These are phyloP conservation scores for Russula lepida DNA, from an alignment of 768 basidiomycete genomes.

Conservation along the genomic window DNA sequence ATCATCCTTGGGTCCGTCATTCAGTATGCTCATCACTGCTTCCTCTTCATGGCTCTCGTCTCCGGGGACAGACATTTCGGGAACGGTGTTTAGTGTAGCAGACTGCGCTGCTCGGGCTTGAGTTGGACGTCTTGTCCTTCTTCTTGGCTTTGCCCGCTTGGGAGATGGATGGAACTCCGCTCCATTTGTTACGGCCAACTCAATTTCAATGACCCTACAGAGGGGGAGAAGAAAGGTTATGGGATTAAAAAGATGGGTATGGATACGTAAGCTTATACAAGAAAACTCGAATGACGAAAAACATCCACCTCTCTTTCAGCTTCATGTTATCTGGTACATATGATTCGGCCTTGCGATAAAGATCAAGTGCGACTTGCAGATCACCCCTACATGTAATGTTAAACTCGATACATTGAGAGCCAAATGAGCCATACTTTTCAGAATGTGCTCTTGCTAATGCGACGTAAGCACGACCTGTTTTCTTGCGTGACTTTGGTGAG, in stretches of 20 bases:
- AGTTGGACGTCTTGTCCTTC: constrained; percentile 24
- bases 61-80: background rate
- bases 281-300: constrained; percentile 59
- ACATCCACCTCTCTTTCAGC: constrained; percentile 80
- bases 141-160: constrained; percentile 36
- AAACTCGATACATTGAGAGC: background rate
- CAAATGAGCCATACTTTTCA: constrained; percentile 49
- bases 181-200: constrained; percentile 64
- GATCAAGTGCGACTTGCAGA: constrained; percentile 67
- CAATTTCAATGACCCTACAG: constrained; percentile 71
- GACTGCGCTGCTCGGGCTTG: background rate
- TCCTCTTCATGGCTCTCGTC: constrained; percentile 25
- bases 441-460: constrained; percentile 73
- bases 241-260: constrained; percentile 21
- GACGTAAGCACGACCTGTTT: constrained; percentile 77
- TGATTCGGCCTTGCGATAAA: constrained; percentile 72
- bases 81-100: constrained; percentile 19
- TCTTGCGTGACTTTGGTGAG: constrained; percentile 70
- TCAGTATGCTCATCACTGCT: constrained; percentile 11
- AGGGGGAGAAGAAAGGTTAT: constrained; percentile 22
- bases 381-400: constrained; percentile 47
- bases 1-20: constrained; percentile 4
- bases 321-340: constrained; percentile 85
- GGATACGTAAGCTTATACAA: constrained; percentile 30
- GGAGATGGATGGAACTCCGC: constrained; percentile 52